Evolutionary conservation across 1,139 yeast genomes (phyloP), one percentile per base, ranked within the genome.

Genomic region (Wickerhamomyces sp.): DNA sequence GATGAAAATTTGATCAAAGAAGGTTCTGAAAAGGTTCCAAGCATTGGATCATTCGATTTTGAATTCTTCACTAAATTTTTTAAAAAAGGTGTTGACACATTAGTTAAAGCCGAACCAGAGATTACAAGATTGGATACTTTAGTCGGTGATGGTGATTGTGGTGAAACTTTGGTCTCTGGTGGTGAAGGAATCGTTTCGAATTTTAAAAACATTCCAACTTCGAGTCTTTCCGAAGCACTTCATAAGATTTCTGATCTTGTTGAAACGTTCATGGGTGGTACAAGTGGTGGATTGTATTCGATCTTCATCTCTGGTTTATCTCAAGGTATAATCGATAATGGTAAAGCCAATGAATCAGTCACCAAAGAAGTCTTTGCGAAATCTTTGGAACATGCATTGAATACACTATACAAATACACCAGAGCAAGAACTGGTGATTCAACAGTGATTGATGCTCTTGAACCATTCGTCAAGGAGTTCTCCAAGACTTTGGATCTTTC

Each of bases 131-230:
- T 83, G 49, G 97, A 89, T 52, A 84, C 94, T 2, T 69, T 79
- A 47, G 96, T 91, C 2, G 97, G 97, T 41, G 97, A 89, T 58
- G 97, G 97, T 48, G 97, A 89, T 57, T 88, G 96, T 62, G 97
- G 97, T 31, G 93, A 86, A 51, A 89, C 96, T 0, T 64, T 89
- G 43, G 86, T 79, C 13, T 72, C 75, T 20, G 96, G 96, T 30
- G 94, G 89, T 17, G 70, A 78, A 37, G 87, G 87, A 1, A 72
- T 89, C 28, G 62, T 75, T 29, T 62, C 69, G 11, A 76, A 77
- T 15, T 58, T 83, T 34, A 62, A 68, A 18, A 49, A 58, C 11
- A 58, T 77, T 28, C 64, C 76, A 23, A 55, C 64, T 8, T 62
- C 66, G 23, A 71, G 72, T 26, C 68, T 80, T 33, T 71, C 73